Conservation (phyloP, 2,329 filamentous ascomycete genomes). For the Pseudogymnoascus sp. region DNA sequence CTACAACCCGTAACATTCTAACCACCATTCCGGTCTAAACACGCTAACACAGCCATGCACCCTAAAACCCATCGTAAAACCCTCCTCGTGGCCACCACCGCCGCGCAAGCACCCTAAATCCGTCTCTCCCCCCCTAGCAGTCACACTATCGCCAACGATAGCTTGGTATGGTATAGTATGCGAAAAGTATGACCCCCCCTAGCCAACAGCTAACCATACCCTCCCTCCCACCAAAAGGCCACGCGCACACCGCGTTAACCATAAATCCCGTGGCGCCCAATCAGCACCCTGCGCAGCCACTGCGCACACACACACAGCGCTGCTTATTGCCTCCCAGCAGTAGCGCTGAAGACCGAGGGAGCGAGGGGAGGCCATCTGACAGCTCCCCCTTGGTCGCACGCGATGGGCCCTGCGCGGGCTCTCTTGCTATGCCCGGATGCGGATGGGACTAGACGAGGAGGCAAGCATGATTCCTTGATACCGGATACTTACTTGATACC, state of each 20-base stretch:
- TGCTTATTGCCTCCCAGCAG: not conserved
- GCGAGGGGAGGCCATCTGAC: not conserved
- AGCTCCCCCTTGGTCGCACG: not conserved
- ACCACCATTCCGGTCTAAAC: not conserved
- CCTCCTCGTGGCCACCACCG: not conserved
- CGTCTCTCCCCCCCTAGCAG: not conserved
- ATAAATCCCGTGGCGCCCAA: slow-evolving; percentile 5
- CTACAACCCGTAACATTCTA: not conserved
- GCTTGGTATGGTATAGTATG: too few species aligned
- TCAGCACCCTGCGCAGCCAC: not conserved
- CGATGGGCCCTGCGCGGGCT: not conserved
- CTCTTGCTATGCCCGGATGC: not conserved
- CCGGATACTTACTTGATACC: not conserved
- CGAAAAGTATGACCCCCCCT: too few species aligned
- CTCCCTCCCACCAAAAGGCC: not conserved
- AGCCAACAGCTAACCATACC: not conserved
- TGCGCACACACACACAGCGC: not conserved
- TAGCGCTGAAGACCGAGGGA: not conserved
- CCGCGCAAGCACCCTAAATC: not conserved
- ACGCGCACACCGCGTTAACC: slow-evolving; percentile 2
- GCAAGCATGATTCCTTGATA: not conserved
- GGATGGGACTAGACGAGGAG: not conserved
- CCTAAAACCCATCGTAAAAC: not conserved
- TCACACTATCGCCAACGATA: not conserved
- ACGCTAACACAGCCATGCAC: not conserved